phyloP scores from a whole-genome alignment of 2,329 filamentous ascomycete genomes.

The Trichoderma atrobrunneum region DNA sequence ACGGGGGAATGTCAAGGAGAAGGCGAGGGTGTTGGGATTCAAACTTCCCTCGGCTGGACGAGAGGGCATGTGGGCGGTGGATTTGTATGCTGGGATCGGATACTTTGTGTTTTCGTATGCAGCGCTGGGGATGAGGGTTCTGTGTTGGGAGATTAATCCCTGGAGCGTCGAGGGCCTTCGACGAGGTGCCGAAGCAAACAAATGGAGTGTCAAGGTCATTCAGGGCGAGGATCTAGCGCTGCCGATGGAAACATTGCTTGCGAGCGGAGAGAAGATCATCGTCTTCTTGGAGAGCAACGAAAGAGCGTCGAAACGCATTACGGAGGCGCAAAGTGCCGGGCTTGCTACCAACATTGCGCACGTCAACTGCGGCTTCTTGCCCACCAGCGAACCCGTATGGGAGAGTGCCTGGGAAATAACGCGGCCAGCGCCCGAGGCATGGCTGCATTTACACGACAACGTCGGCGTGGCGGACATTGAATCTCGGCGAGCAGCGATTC shows the following conservation, averaged over 20 bases:
- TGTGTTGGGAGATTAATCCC: constrained; percentile 89
- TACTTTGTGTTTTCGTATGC: constrained; percentile 90
- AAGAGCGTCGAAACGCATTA: constrained; percentile 45
- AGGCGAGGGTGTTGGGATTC: constrained; percentile 67
- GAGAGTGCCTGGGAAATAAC: constrained; percentile 47
- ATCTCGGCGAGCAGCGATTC: constrained; percentile 45
- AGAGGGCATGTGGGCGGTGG: constrained; percentile 56
- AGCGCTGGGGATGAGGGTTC: constrained; percentile 65
- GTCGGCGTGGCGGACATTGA: constrained; percentile 55
- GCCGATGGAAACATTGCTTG: constrained; percentile 38
- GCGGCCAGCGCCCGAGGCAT: constrained; percentile 37
- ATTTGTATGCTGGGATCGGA: constrained; percentile 89
- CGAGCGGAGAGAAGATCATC: constrained; percentile 54
- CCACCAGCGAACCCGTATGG: constrained; percentile 56
- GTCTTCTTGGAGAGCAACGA: constrained; percentile 69
- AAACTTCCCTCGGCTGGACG: constrained; percentile 24
- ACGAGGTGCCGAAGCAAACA: constrained; percentile 68
- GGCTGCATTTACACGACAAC: constrained; percentile 67
- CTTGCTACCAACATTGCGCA: constrained; percentile 46
- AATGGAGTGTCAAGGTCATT: constrained; percentile 61
- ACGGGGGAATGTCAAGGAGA: constrained; percentile 85
- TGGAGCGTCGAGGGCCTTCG: constrained; percentile 82
- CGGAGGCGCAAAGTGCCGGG: constrained; percentile 36
- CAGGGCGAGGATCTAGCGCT: constrained; percentile 37
- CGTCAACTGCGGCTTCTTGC: constrained; percentile 63